Percentiles rank a stretch among this genome's conserved stretches.
phyloP scores from a whole-genome alignment of 768 basidiomycete genomes.

The Crassisporium funariophilum region DNA sequence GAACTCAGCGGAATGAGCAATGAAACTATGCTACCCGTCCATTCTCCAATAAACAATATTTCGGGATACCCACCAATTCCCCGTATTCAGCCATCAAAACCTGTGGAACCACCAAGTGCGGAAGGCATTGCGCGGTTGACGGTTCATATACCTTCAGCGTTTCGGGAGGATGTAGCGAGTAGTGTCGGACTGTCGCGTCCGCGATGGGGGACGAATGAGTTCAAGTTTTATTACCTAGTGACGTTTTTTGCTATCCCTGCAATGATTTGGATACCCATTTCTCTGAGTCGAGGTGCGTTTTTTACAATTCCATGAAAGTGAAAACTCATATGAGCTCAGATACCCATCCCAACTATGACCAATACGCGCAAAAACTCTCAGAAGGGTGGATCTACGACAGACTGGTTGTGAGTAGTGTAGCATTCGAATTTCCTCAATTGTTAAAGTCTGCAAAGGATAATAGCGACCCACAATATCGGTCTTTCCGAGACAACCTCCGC shows the following conservation, averaged over 20 bases:
- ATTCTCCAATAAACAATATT: slow-evolving; percentile 5
- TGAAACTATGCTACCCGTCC: slow-evolving; percentile 9
- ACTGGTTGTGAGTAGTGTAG: slow-evolving; percentile 58
- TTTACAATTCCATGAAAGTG: slow-evolving; percentile 2
- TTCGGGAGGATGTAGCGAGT: slow-evolving; percentile 12
- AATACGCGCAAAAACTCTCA: slow-evolving; percentile 60
- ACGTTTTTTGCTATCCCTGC: slow-evolving; percentile 63
- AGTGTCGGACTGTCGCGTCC: slow-evolving; percentile 35
- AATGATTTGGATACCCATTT: slow-evolving; percentile 77
- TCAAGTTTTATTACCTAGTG: slow-evolving; percentile 70
- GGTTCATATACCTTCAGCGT: slow-evolving; percentile 27
- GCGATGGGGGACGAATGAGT: slow-evolving; percentile 83
- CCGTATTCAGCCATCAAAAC: slow-evolving; percentile 1
- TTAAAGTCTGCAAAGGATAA: slow-evolving; percentile 65
- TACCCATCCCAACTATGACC: slow-evolving; percentile 71
- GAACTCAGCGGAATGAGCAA: slow-evolving; percentile 9
- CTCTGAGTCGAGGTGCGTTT: slow-evolving; percentile 74
- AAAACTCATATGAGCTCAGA: slow-evolving; percentile 39
- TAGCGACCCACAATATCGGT: slow-evolving; percentile 88
- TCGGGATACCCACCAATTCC: slow-evolving; percentile 6
- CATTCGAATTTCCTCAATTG: not conserved
- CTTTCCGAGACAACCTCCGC: slow-evolving; percentile 81
- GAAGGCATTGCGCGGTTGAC: slow-evolving; percentile 26
- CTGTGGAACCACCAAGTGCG: slow-evolving; percentile 12
- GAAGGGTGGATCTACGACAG: slow-evolving; percentile 84